A percentile compares a stretch with the other conserved stretches of the same genome.
Conservation (phyloP, 768 basidiomycete genomes). For the Boletus rex-veris region DNA sequence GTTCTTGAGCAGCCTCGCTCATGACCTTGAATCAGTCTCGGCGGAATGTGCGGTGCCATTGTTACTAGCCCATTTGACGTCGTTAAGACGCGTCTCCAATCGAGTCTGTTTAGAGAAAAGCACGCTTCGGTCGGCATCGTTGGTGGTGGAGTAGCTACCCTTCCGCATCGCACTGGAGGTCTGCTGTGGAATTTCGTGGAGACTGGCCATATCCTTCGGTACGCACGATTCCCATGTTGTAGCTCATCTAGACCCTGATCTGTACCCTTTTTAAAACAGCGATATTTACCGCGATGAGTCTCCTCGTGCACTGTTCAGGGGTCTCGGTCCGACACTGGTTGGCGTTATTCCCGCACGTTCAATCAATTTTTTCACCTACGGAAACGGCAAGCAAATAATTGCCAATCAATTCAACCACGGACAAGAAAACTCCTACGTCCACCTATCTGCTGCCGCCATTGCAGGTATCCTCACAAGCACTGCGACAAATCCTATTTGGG, state of each 20-base stretch:
- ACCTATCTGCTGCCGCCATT: constrained; percentile 78
- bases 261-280: constrained; percentile 34
- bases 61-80: constrained; percentile 98
- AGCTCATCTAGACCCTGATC: not conserved
- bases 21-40: constrained; percentile 53
- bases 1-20: not conserved
- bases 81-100: constrained; percentile 96
- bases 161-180: constrained; percentile 40
- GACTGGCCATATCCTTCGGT: constrained; percentile 88
- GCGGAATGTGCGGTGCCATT: constrained; percentile 96
- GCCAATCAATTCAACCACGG: constrained; percentile 75
- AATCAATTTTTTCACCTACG: constrained; percentile 97
- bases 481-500: constrained; percentile 98
- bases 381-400: constrained; percentile 91
- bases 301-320: constrained; percentile 86
- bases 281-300: constrained; percentile 90
- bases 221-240: not conserved
- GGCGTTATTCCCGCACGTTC: constrained; percentile 95
- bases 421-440: constrained; percentile 79
- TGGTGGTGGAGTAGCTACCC: constrained; percentile 31
- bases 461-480: constrained; percentile 87
- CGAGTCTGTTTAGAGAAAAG: constrained; percentile 68
- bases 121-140: constrained; percentile 32
- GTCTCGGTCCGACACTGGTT: constrained; percentile 89
- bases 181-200: constrained; percentile 93